phyloP scores from a whole-genome alignment of 129 eudicot genomes.

The Flaveria sonorensis region DNA sequence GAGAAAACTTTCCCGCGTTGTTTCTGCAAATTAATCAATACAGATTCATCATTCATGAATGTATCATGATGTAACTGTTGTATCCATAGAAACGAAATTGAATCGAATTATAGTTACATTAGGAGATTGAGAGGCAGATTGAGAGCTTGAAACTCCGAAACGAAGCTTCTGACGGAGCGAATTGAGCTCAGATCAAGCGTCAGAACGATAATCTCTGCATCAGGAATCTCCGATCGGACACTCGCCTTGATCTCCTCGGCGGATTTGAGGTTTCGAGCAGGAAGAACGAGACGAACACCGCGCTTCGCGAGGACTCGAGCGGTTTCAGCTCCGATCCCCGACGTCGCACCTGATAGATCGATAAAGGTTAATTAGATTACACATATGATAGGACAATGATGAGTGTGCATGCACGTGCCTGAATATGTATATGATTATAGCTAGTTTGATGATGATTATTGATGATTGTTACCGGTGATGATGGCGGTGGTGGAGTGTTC shows the following conservation, averaged over 20 bases:
- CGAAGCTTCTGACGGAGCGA: constrained; percentile 66
- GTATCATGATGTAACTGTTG: not conserved
- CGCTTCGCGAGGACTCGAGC: constrained; percentile 40
- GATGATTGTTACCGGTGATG: constrained; percentile 29
- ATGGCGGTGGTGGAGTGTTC: constrained; percentile 32
- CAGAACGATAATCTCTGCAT: constrained; percentile 59
- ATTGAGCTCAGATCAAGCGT: constrained; percentile 84
- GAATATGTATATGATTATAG: not conserved
- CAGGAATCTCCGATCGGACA: constrained; percentile 67
- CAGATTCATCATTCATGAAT: not conserved
- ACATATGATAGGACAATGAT: constrained; percentile 15
- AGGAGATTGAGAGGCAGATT: constrained; percentile 73
- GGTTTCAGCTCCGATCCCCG: constrained; percentile 80
- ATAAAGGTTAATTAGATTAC: too few species aligned
- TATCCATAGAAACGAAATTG: not conserved
- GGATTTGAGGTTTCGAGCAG: constrained; percentile 31
- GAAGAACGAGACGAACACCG: constrained; percentile 28
- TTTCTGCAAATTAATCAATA: constrained; percentile 43
- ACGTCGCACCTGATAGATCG: constrained; percentile 82
- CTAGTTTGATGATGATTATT: not conserved
- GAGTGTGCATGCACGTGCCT: constrained; percentile 44
- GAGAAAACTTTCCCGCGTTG: constrained; percentile 85
- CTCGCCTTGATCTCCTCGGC: constrained; percentile 45
- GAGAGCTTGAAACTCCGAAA: constrained; percentile 60
- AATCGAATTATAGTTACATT: constrained; percentile 44